Base-by-base conservation (phyloP, 192 early-diverging fungal species). In the Mortierella alpina region DNA sequence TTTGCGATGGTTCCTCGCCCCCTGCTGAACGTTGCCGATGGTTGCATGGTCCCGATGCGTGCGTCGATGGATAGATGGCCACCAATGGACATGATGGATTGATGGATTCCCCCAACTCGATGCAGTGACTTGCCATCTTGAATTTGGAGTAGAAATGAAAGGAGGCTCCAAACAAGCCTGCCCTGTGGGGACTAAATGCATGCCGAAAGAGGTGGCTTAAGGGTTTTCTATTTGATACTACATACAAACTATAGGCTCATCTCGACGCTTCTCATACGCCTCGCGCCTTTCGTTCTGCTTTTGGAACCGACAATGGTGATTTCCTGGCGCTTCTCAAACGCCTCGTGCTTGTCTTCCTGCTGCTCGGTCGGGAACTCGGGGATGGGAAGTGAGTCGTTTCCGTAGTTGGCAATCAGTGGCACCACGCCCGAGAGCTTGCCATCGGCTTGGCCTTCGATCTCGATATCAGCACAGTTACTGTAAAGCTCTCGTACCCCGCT, bases 401-500 rank as follows among this genome's bases (percentile, higher is more conserved):
- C 66, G 55, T 72, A 76, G 59, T 84, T 88, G 59, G 82, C 64
- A 47, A 83, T 50, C 15, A 84, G 62, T 23, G 83, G 76, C 18
- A 55, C 47, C 23, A 83, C 68, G 0, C 87, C 88, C 2, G 72
- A 67, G 45, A 84, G 63, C 1, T 79, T 58, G 13, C 56, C 83
- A 2, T 72, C 70, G 3, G 76, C 57, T 22, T 87, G 84, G 20
- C 82, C 81, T 7, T 74, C 66, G 70, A 93, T 86, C 49, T 81
- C 83, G n/a, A 93, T 83, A 82, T 92, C 90, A 31, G 88, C 91
- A 68, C 91, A 91, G 78, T 92, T 91, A 83, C 88, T 89, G 82
- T 92, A 92, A 52, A 89, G 87, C 83, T 94, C 91, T 53, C 91
- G 88, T 70, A 87, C 88, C 0, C 92, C 91, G 9, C 89, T 68